Evolutionary conservation across 352 stramenopile species (phyloP).

Genomic region (Phytopythium oedochilum): DNA sequence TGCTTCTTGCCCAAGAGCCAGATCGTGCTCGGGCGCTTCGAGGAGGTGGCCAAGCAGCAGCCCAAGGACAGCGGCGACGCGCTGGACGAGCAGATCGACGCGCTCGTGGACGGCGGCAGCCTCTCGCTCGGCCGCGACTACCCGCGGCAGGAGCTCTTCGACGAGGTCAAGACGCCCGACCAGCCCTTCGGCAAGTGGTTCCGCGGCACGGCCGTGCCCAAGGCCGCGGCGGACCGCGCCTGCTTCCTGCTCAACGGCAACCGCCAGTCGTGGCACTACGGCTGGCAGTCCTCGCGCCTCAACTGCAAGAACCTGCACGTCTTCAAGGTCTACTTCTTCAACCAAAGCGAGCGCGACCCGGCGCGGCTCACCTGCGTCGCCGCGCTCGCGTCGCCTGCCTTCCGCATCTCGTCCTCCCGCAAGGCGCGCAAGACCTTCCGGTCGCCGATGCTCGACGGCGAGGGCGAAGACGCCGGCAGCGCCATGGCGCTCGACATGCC

Average conservation of each 20-base stretch:
- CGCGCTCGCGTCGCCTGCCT: conserved; percentile 53
- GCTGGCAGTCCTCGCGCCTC: conserved; percentile 77
- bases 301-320: conserved; percentile 86
- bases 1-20: conserved; percentile 49
- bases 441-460: conserved; percentile 23
- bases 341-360: conserved; percentile 19
- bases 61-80: conserved; percentile 1
- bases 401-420: conserved; percentile 77
- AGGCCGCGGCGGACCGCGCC: conserved; percentile 17
- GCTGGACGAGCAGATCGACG: conserved; percentile 13
- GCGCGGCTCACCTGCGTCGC: conserved; percentile 42
- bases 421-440: conserved; percentile 79
- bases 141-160: conserved; percentile 48
- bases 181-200: conserved; percentile 78
- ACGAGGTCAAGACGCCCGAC: conserved; percentile 74
- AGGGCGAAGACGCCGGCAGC: conserved; percentile 4
- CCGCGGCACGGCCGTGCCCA: conserved; percentile 38
- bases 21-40: conserved; percentile 66
- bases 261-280: conserved; percentile 84
- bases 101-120: conserved; percentile 20
- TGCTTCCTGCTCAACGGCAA: conserved; percentile 82
- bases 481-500: background rate
- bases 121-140: conserved; percentile 45
- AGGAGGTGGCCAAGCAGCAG: conserved; percentile 54
- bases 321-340: conserved; percentile 73